Conservation (phyloP, 257 asterid species). For the Thymus mandschuricus region DNA sequence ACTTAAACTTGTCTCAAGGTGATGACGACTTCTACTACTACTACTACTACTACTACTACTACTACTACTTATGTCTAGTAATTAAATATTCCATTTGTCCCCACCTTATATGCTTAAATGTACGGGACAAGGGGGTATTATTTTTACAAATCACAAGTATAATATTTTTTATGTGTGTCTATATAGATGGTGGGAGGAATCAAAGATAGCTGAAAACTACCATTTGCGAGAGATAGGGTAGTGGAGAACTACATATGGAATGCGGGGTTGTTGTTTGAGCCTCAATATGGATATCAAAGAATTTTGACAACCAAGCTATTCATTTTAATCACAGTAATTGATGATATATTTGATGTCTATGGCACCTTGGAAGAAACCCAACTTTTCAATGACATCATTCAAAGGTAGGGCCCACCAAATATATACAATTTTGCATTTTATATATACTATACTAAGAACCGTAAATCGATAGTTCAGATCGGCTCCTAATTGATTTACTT, state of each 20-base stretch:
- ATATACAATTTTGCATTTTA: too few relatives aligned
- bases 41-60: too few relatives aligned
- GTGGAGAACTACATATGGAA: slow-evolving; percentile 51
- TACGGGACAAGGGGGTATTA: background rate
- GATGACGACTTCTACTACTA: too few relatives aligned
- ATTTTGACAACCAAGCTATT: slow-evolving; percentile 20
- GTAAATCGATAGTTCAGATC: too few relatives aligned
- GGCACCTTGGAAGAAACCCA: slow-evolving; percentile 31
- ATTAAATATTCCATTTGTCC: background rate
- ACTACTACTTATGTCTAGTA: background rate
- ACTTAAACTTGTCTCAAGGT: slow-evolving; percentile 35
- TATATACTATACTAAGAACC: too few relatives aligned
- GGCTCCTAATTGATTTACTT: too few relatives aligned
- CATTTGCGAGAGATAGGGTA: slow-evolving; percentile 55
- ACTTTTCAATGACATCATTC: slow-evolving; percentile 1
- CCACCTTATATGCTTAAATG: background rate
- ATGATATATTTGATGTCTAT: slow-evolving; percentile 34
- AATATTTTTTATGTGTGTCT: background rate
- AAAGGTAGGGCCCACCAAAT: background rate
- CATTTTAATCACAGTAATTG: slow-evolving; percentile 21
- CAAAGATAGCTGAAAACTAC: slow-evolving; percentile 38
- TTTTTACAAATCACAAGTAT: too few relatives aligned
- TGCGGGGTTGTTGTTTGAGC: slow-evolving; percentile 33
- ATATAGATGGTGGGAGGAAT: slow-evolving; percentile 55
- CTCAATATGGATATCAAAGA: slow-evolving; percentile 30